phyloP scores from a whole-genome alignment of 441 rosid species.

The Gossypium aridum region DNA sequence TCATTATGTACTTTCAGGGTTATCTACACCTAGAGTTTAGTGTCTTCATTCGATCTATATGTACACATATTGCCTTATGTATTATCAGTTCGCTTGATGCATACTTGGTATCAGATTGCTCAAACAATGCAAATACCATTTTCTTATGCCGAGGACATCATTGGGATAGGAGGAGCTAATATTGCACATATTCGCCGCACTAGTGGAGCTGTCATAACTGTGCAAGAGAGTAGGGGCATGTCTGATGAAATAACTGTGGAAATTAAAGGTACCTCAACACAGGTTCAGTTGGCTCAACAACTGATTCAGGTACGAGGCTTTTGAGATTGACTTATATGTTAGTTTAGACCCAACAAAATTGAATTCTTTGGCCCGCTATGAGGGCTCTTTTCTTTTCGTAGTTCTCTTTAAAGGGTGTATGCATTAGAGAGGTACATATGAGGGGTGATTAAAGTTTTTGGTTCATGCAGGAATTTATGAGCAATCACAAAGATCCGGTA shows the following conservation, averaged over 20 bases:
- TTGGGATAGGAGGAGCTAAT: constrained; percentile 57
- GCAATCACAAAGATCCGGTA: constrained; percentile 39
- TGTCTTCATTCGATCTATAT: not conserved
- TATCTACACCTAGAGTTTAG: not conserved
- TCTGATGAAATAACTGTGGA: constrained; percentile 65
- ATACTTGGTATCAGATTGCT: constrained; percentile 33
- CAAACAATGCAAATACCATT: constrained; percentile 70
- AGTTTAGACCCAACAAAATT: not conserved
- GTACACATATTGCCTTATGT: not conserved
- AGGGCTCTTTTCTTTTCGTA: not conserved
- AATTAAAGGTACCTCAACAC: constrained; percentile 60
- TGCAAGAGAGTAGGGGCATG: constrained; percentile 51
- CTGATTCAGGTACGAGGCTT: constrained; percentile 44
- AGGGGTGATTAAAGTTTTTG: not conserved
- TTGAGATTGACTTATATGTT: constrained; percentile 1
- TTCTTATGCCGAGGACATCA: constrained; percentile 65
- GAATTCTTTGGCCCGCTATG: not conserved
- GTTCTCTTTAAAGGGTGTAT: not conserved
- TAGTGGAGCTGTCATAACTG: constrained; percentile 55
- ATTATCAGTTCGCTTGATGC: not conserved
- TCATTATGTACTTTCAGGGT: not conserved
- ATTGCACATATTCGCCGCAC: constrained; percentile 55
- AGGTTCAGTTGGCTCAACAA: constrained; percentile 63
- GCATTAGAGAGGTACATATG: not conserved
- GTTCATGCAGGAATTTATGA: constrained; percentile 44